Evolutionary conservation across 371 early-diverging fungal genomes (phyloP), one percentile per base, ranked within the genome.

Genomic region (Sporodiniella umbellata): DNA sequence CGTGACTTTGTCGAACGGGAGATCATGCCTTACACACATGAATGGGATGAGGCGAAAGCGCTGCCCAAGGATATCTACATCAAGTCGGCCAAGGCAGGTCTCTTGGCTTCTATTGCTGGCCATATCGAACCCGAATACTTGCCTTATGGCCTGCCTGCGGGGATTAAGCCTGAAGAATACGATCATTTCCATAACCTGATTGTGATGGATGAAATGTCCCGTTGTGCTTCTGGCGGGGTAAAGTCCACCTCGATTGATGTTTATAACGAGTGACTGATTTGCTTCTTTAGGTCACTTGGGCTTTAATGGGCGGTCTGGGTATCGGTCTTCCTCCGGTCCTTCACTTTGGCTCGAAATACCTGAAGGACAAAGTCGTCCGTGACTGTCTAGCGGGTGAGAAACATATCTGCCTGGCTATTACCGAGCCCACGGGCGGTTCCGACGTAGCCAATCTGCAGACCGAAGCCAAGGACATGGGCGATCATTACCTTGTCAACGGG

Each of bases 401-500:
- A 67, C 66, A 68, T 50, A 87, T 87, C 30, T 86, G 87, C 56
- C 54, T 88, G 50, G 70, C 72, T 8, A 83, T 87, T 44, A 86
- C 87, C 4, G 87, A 86, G 46, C 87, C 87, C 19, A 60, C 66
- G 24, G 87, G 81, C 30, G 87, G 87, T 5, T 83, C 83, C 0
- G 94, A 94, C 72, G 94, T 94, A 0, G 94, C 94, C 25, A 85
- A 83, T 58, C 70, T 94, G 25, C 62, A 65, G 15, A 81, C 83
- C 12, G 85, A 86, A 51, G 93, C 93, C 8, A 86, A 83, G 51
- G 83, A 88, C 62, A 69, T 80, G 33, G 68, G 79, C 6, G 88
- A 89, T 56, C 71, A 80, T 31, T 67, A 60, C 17, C 12, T 55
- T 4, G 33, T 87, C 38, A 89, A 87, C 54, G 89, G 88, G 18